Conservation (phyloP, 2,329 filamentous ascomycete genomes). For the Fusarium verticillioides region DNA sequence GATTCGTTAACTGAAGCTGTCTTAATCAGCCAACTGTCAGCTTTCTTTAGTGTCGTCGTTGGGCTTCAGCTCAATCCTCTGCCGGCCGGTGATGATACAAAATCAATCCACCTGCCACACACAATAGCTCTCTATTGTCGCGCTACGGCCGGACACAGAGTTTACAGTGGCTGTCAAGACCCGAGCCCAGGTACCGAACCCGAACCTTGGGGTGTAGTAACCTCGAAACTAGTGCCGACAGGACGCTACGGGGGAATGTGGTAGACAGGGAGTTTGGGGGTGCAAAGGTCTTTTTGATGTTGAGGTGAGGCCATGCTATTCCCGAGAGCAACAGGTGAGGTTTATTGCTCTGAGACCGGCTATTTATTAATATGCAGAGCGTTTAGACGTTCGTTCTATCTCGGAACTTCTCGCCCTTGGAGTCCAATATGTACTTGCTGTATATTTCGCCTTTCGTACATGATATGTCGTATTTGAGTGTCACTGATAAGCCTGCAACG, state of each 20-base stretch:
- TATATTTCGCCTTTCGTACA: neutral
- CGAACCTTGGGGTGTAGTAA: slow-evolving; percentile 16
- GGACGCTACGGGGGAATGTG: slow-evolving; percentile 35
- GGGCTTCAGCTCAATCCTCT: neutral
- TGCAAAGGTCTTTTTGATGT: slow-evolving; percentile 33
- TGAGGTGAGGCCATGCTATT: slow-evolving; percentile 13
- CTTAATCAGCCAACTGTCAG: neutral
- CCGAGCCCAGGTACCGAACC: slow-evolving; percentile 35
- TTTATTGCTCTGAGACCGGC: neutral
- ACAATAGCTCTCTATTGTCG: neutral
- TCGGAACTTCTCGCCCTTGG: slow-evolving; percentile 24
- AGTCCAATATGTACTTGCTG: neutral
- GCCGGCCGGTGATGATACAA: slow-evolving; percentile 18
- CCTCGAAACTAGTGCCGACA: slow-evolving; percentile 19
- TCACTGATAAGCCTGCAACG: neutral
- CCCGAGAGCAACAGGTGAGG: neutral
- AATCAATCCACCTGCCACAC: neutral
- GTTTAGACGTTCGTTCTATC: neutral
- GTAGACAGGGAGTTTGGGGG: slow-evolving; percentile 37
- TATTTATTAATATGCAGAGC: neutral
- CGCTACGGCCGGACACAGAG: neutral
- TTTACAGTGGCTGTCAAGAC: slow-evolving; percentile 2
- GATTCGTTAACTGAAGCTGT: slow-evolving; percentile 22
- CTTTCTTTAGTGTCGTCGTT: neutral
- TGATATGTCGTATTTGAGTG: slow-evolving; percentile 1